Evolutionary conservation across 179 eudicot genomes (phyloP).

Genomic region (Nepenthes alata): DNA sequence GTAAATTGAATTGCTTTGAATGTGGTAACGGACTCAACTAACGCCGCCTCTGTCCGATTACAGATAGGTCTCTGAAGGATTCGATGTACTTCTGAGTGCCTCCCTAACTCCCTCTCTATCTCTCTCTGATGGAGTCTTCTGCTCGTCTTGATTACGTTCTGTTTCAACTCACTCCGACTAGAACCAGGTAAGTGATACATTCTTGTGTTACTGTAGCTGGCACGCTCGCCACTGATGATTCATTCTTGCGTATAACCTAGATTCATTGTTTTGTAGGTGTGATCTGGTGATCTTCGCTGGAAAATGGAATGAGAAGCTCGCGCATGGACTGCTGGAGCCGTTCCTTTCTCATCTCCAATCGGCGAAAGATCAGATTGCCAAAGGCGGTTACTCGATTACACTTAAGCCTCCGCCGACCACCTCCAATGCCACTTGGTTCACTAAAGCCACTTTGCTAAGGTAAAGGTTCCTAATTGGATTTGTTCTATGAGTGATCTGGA

Average conservation of each 20-base stretch:
- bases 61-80: constrained; percentile 7
- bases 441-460: constrained; percentile 69
- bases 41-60: neutral
- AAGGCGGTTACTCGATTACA: constrained; percentile 74
- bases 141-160: constrained; percentile 54
- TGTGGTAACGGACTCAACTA: constrained; percentile 9
- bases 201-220: neutral
- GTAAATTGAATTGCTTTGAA: neutral
- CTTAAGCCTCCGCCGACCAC: constrained; percentile 46
- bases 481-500: neutral
- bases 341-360: constrained; percentile 49
- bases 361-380: constrained; percentile 62
- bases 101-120: neutral
- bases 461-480: constrained; percentile 6
- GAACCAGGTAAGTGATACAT: constrained; percentile 46
- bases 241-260: neutral
- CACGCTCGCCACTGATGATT: neutral
- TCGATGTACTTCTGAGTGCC: constrained; percentile 1
- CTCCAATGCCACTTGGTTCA: constrained; percentile 50
- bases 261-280: constrained; percentile 30
- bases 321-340: constrained; percentile 65
- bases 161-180: constrained; percentile 78
- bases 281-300: constrained; percentile 71
- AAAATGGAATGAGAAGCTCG: constrained; percentile 55
- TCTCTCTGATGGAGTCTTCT: constrained; percentile 38